Conservation (phyloP, 108 stramenopile genomes). For the Pseudonitzschia multistriata region DNA sequence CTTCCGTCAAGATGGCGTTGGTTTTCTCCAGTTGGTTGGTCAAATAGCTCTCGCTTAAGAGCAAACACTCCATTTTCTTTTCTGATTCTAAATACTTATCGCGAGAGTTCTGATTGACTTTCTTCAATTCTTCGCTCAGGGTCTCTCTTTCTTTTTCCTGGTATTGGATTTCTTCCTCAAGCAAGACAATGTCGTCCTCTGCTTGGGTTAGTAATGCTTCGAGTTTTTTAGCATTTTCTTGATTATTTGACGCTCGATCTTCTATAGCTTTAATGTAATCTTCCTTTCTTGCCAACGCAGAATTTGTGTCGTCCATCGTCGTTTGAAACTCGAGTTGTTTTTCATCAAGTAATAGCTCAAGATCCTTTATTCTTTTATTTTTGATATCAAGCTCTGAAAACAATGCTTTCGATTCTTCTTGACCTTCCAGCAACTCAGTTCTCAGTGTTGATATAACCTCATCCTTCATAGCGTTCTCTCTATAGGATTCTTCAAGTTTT, state of each 20-base stretch:
- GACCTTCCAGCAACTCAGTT: background rate
- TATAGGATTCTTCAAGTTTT: background rate
- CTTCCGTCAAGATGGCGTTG: background rate
- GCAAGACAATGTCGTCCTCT: background rate
- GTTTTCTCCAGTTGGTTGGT: background rate
- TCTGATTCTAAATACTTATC: background rate
- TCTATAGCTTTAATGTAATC: slow-evolving; percentile 13
- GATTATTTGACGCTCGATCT: slow-evolving; percentile 1
- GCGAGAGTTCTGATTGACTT: background rate
- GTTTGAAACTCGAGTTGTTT: background rate
- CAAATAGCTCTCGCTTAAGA: slow-evolving; percentile 7
- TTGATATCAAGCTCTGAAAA: slow-evolving; percentile 12
- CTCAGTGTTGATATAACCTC: background rate
- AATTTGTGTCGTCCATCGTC: slow-evolving; percentile 14
- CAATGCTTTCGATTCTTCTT: background rate
- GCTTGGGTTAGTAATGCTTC: slow-evolving; percentile 1
- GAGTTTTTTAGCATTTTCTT: background rate
- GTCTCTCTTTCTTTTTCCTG: background rate
- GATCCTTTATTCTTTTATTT: background rate
- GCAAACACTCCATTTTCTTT: too few relatives aligned
- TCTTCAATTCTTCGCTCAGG: background rate
- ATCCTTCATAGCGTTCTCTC: background rate
- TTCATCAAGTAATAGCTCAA: background rate
- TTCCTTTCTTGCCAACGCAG: slow-evolving; percentile 9
- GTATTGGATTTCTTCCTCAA: slow-evolving; percentile 11